phyloP scores from a whole-genome alignment of 2,329 filamentous ascomycete species.

The Gnomoniopsis smithogilvyi region DNA sequence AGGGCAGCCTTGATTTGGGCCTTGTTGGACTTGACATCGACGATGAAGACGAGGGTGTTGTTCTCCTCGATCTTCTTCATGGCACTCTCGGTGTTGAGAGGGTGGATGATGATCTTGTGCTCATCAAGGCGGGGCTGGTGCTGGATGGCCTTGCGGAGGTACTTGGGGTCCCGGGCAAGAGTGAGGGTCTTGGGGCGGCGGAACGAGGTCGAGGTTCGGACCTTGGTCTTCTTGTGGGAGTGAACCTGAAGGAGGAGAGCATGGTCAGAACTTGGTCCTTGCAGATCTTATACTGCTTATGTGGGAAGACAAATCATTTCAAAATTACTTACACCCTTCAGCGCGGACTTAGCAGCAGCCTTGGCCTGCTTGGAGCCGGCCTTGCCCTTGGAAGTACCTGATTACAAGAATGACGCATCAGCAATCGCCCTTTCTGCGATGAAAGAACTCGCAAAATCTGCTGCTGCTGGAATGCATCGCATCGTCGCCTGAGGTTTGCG shows the following conservation, averaged over 20 bases:
- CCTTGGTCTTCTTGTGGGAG: conserved; percentile 84
- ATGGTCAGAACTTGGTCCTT: conserved; percentile 19
- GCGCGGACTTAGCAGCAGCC: conserved; percentile 90
- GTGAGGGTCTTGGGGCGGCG: conserved; percentile 95
- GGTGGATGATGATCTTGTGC: conserved; percentile 97
- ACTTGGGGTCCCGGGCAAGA: conserved; percentile 88
- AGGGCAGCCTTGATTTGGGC: conserved; percentile 96
- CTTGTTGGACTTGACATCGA: conserved; percentile 98
- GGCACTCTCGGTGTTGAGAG: conserved; percentile 98
- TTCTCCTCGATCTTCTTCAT: conserved; percentile 99
- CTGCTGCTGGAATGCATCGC: conserved; percentile 62
- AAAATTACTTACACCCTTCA: conserved; percentile 78
- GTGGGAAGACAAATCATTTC: neutral
- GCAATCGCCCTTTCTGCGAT: conserved; percentile 61
- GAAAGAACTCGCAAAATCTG: conserved; percentile 73
- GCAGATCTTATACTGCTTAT: neutral
- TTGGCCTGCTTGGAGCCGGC: conserved; percentile 82
- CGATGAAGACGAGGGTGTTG: conserved; percentile 99
- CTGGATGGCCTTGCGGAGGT: conserved; percentile 92
- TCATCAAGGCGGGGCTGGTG: conserved; percentile 90
- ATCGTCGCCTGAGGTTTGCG: conserved; percentile 24
- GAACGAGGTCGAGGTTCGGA: conserved; percentile 91
- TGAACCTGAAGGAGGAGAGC: conserved; percentile 36
- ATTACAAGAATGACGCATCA: conserved; percentile 54
- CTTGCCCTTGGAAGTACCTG: conserved; percentile 54